phyloP scores from a whole-genome alignment of 2,329 filamentous ascomycete species.

The Pyrenochaeta sp. region DNA sequence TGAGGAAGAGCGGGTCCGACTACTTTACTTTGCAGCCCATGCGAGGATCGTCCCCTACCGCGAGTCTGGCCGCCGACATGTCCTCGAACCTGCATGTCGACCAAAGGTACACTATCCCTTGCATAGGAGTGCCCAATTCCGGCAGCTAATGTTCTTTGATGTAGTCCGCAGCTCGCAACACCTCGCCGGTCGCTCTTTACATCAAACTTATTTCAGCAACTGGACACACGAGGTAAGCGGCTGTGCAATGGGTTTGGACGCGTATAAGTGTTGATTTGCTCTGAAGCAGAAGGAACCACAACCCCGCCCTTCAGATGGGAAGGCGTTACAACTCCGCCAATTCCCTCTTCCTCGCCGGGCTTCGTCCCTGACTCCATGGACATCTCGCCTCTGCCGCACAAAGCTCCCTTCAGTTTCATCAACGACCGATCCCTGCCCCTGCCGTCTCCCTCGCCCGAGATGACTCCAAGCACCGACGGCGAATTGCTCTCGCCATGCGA shows the following conservation, averaged over 20 bases:
- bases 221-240: slow-evolving; percentile 67
- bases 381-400: slow-evolving; percentile 88
- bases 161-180: slow-evolving; percentile 81
- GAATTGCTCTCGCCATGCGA: slow-evolving; percentile 53
- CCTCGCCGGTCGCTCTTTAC: slow-evolving; percentile 87
- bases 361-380: slow-evolving; percentile 83
- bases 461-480: slow-evolving; percentile 55
- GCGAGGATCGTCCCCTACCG: slow-evolving; percentile 87
- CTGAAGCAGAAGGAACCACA: slow-evolving; percentile 50
- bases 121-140: slow-evolving; percentile 22
- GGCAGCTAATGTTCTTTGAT: slow-evolving; percentile 52
- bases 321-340: slow-evolving; percentile 81
- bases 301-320: slow-evolving; percentile 63
- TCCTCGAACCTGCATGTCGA: slow-evolving; percentile 98
- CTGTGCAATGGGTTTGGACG: slow-evolving; percentile 18
- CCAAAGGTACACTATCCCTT: slow-evolving; percentile 73
- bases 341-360: slow-evolving; percentile 84
- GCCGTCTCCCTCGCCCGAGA: slow-evolving; percentile 74
- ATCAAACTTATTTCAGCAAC: slow-evolving; percentile 69
- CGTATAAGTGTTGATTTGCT: slow-evolving; percentile 37
- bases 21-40: slow-evolving; percentile 84
- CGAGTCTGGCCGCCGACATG: slow-evolving; percentile 89
- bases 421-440: slow-evolving; percentile 71
- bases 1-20: slow-evolving; percentile 74
- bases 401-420: slow-evolving; percentile 70